Base-by-base conservation (phyloP, 768 basidiomycete genomes). In the Russula ochroleuca region DNA sequence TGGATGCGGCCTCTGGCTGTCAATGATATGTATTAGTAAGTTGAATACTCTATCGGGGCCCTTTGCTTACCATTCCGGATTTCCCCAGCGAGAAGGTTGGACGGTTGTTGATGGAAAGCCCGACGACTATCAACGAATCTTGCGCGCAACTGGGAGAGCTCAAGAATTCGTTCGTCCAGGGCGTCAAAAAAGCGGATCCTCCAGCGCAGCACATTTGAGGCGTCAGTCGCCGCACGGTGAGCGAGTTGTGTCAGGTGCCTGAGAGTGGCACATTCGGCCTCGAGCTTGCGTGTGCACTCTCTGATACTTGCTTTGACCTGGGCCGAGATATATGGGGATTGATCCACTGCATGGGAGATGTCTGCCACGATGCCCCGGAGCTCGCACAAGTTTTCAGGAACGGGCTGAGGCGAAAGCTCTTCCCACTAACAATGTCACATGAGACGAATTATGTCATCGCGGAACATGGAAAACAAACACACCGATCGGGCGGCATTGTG, bases 181-280 rank as follows among this genome's bases (percentile, higher is more conserved):
- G 54, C 59, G 2, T 61, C 49, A 5, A 54, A 60, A 33, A 65
- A 61, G 13, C 17, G 54, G 48, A 61, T 57, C 54, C 64, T 52
- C 23, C 14, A 65, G 13, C 13, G 54, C 23, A 65, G 23, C 50
- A 65, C 64, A 23, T 50, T 31, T 33, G 31, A 35, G 1, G 59
- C 55, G 17, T 56, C 47, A 10, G 41, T 23, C 0, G 59, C 47
- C 1, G 63, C 59, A 17, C 48, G 49, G 21, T 61, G 47, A 4
- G 47, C 52, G 31, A 64, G 63, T 5, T 41, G 47, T 3, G 28
- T 41, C 23, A 64, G n/a, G 5, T 54, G 43, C 17, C 0, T 17
- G 23, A 56, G 28, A 11, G 33, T 47, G 5, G 37, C 5, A 45
- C 63, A 64, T 40, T 64, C 63, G 31, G 63, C 59, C 0, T 61